Conservation (phyloP, 2,329 filamentous ascomycete genomes). For the Exophiala bonariae region DNA sequence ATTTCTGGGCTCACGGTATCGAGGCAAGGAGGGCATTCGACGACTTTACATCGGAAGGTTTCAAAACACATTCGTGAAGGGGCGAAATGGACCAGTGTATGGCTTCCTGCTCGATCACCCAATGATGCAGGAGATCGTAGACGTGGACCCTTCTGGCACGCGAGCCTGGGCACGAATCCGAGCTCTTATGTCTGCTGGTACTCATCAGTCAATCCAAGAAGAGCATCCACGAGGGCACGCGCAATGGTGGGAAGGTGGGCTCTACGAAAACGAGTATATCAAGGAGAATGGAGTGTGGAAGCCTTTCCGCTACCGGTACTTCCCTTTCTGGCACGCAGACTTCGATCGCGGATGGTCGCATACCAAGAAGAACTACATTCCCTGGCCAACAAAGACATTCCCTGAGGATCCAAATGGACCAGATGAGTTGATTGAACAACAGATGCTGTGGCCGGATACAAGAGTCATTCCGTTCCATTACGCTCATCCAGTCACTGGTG, state of each 20-base stretch:
- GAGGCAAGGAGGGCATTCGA: slow-evolving; percentile 51
- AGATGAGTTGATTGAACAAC: slow-evolving; percentile 54
- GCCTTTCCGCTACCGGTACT: slow-evolving; percentile 55
- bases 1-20: slow-evolving; percentile 57
- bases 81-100: slow-evolving; percentile 57
- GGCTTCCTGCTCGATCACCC: slow-evolving; percentile 59
- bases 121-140: slow-evolving; percentile 59
- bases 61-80: slow-evolving; percentile 51
- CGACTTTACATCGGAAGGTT: slow-evolving; percentile 57
- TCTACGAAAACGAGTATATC: slow-evolving; percentile 62
- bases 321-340: slow-evolving; percentile 59
- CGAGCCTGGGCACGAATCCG: slow-evolving; percentile 55
- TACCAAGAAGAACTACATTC: slow-evolving; percentile 55
- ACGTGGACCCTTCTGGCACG: slow-evolving; percentile 48
- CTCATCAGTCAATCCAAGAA: slow-evolving; percentile 52
- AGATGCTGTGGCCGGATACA: slow-evolving; percentile 59
- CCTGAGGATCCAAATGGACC: slow-evolving; percentile 54
- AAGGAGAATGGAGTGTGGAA: slow-evolving; percentile 58
- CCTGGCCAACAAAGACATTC: slow-evolving; percentile 49
- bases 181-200: slow-evolving; percentile 57
- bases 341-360: slow-evolving; percentile 56
- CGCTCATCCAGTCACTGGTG: slow-evolving; percentile 19
- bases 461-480: slow-evolving; percentile 38
- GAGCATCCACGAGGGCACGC: slow-evolving; percentile 53
- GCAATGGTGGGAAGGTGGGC: slow-evolving; percentile 60